phyloP scores from a whole-genome alignment of 257 asterid genomes.

The Capsicum baccatum region DNA sequence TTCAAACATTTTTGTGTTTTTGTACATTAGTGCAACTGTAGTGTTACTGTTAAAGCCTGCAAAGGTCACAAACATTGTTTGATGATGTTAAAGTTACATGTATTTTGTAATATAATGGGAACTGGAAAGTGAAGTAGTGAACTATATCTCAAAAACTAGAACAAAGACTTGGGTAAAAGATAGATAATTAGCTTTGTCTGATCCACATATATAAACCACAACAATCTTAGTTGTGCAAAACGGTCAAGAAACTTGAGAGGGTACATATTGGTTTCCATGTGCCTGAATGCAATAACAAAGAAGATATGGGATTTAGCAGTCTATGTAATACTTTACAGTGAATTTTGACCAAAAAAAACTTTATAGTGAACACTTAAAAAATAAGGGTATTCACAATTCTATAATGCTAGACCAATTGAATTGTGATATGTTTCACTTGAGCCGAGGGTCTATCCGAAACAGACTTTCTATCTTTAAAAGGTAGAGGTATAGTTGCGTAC shows the following conservation, averaged over 20 bases:
- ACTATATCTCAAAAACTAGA: too few relatives aligned
- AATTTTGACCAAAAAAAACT: not conserved
- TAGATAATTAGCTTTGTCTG: conserved; percentile 52
- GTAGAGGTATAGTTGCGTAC: too few relatives aligned
- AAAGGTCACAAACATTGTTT: too few relatives aligned
- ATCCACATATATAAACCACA: conserved; percentile 27
- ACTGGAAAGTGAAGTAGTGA: too few relatives aligned
- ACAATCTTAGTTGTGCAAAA: conserved; percentile 9
- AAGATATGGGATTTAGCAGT: not conserved
- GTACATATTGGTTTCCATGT: conserved; percentile 74
- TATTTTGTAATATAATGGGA: too few relatives aligned
- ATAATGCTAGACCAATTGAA: not conserved
- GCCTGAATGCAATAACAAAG: conserved; percentile 38
- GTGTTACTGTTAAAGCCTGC: too few relatives aligned
- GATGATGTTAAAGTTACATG: too few relatives aligned
- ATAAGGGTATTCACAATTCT: not conserved
- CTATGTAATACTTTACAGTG: not conserved
- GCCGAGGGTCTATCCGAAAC: too few relatives aligned
- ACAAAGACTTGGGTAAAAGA: too few relatives aligned
- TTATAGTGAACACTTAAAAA: not conserved
- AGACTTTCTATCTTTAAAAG: too few relatives aligned
- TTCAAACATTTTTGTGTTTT: too few relatives aligned
- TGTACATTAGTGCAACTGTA: too few relatives aligned
- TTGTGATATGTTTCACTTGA: not conserved
- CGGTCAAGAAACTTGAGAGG: conserved; percentile 47